Conservation (phyloP, 345 rosid genomes). For the Citrus australasica region DNA sequence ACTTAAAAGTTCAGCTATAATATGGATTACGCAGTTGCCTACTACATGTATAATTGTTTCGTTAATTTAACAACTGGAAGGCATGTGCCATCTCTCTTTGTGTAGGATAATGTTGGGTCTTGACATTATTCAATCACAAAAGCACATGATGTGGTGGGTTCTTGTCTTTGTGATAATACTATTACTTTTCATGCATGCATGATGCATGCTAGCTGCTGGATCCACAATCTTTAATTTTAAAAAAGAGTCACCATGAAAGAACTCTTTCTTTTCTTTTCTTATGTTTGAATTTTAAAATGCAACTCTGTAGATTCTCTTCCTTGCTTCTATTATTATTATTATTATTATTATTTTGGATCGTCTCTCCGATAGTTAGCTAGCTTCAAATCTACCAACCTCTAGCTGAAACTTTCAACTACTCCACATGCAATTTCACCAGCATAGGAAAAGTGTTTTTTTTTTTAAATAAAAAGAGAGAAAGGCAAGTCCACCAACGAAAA, state of each 20-base stretch:
- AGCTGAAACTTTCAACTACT: conserved; percentile 23
- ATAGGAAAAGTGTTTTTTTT: background rate
- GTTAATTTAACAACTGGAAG: conserved; percentile 10
- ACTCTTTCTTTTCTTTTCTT: conserved; percentile 15
- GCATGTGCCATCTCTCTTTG: conserved; percentile 29
- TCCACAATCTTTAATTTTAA: conserved; percentile 28
- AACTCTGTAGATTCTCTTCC: conserved; percentile 4
- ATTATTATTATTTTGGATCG: background rate
- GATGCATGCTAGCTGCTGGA: conserved; percentile 16
- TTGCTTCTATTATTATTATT: background rate
- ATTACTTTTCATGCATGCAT: conserved; percentile 37
- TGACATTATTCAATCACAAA: conserved; percentile 9
- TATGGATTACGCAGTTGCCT: background rate
- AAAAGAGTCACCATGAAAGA: background rate
- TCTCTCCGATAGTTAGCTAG: background rate
- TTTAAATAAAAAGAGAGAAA: too few relatives aligned
- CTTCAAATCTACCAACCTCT: conserved; percentile 21
- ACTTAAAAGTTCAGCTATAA: background rate
- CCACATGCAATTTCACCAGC: conserved; percentile 28
- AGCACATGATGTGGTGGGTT: conserved; percentile 32
- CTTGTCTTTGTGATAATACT: conserved; percentile 13
- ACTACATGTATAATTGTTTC: background rate
- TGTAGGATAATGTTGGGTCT: conserved; percentile 28
- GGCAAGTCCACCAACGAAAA: too few relatives aligned
- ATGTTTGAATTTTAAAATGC: conserved; percentile 19